These are phyloP conservation scores for Aspergillus awamori DNA, from an alignment of 2,329 filamentous ascomycete species.

Conservation along the genomic window DNA sequence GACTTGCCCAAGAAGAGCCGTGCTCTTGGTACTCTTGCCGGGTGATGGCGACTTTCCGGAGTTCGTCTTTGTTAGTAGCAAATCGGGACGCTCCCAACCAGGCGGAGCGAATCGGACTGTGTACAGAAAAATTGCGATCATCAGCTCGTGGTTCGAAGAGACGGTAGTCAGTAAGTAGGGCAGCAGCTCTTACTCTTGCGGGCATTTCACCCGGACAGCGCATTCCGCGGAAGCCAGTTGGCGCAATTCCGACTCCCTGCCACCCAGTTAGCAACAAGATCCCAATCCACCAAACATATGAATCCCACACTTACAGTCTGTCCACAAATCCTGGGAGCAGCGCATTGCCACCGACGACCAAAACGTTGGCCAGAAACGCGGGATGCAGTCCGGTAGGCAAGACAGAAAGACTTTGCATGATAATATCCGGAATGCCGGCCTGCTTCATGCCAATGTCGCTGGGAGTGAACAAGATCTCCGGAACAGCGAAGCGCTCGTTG, in stretches of 20 bases:
- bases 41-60: slow-evolving; percentile 73
- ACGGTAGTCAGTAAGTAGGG: not conserved
- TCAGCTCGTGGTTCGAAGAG: slow-evolving; percentile 9
- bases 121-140: slow-evolving; percentile 3
- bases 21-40: slow-evolving; percentile 89
- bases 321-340: slow-evolving; percentile 79
- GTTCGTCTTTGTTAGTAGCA: slow-evolving; percentile 65
- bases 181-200: slow-evolving; percentile 57
- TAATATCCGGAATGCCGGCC: slow-evolving; percentile 77
- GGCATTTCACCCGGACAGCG: slow-evolving; percentile 70
- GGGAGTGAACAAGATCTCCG: slow-evolving; percentile 86
- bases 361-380: slow-evolving; percentile 78
- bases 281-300: not conserved
- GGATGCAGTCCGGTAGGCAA: slow-evolving; percentile 84
- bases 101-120: slow-evolving; percentile 71
- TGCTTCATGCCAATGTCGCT: slow-evolving; percentile 83
- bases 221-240: slow-evolving; percentile 75
- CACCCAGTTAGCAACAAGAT: slow-evolving; percentile 23
- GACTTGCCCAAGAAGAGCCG: slow-evolving; percentile 73
- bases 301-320: slow-evolving; percentile 59
- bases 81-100: slow-evolving; percentile 85
- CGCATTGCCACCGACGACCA: slow-evolving; percentile 86
- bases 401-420: slow-evolving; percentile 74
- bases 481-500: slow-evolving; percentile 89
- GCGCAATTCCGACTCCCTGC: slow-evolving; percentile 67